A percentile compares a stretch with the other conserved stretches of the same genome.
phyloP scores from a whole-genome alignment of 352 stramenopile genomes.

The Thalassiosira mediterranea region DNA sequence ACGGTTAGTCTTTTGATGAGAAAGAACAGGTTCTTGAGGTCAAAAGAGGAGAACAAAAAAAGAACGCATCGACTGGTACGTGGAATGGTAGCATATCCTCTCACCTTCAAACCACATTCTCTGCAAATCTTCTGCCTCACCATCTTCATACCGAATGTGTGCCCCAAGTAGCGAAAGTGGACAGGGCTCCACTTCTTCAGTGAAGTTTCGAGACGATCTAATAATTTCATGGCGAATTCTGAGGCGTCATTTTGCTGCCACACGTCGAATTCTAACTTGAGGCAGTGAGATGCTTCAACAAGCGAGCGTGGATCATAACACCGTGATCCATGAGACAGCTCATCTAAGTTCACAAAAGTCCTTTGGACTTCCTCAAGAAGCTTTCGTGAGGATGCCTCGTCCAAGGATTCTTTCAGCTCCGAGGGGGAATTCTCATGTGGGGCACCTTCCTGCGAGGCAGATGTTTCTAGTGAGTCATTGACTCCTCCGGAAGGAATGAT shows the following conservation, averaged over 20 bases:
- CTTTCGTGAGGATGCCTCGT: slow-evolving; percentile 80
- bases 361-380: slow-evolving; percentile 87
- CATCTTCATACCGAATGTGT: slow-evolving; percentile 84
- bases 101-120: slow-evolving; percentile 85
- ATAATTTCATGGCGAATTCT: slow-evolving; percentile 98
- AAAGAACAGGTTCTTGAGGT: slow-evolving; percentile 42
- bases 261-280: slow-evolving; percentile 93
- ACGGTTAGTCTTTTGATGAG: slow-evolving; percentile 92
- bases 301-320: slow-evolving; percentile 87
- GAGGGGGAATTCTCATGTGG: slow-evolving; percentile 2
- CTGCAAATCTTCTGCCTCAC: slow-evolving; percentile 87
- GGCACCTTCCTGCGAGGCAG: not conserved
- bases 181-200: slow-evolving; percentile 88
- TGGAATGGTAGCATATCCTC: slow-evolving; percentile 28
- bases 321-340: slow-evolving; percentile 67
- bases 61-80: not conserved
- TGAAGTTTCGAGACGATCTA: slow-evolving; percentile 96
- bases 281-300: slow-evolving; percentile 86
- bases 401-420: slow-evolving; percentile 73
- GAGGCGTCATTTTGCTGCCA: slow-evolving; percentile 99
- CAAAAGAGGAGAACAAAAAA: slow-evolving; percentile 12
- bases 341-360: slow-evolving; percentile 87
- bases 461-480: not conserved
- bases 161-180: slow-evolving; percentile 79
- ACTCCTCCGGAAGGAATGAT: slow-evolving; percentile 73